A percentile compares a stretch with the other conserved stretches of the same genome.
Evolutionary conservation across 1,284 basidiomycete genomes (phyloP).

Genomic region (Apiotrichum mycotoxinovorans): DNA sequence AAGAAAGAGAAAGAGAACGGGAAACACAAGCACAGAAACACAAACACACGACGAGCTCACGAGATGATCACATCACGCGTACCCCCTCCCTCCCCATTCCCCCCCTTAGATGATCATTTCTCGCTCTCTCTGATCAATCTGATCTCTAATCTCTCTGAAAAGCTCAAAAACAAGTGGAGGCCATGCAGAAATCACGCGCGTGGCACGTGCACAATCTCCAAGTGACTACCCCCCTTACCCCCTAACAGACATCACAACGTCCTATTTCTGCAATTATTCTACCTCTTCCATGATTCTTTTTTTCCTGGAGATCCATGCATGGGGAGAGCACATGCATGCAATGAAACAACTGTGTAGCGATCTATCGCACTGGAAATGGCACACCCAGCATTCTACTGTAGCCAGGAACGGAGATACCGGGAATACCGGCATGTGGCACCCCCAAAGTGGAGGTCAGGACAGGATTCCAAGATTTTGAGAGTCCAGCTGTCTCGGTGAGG

Average conservation of each 20-base stretch:
- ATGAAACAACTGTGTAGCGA: no score
- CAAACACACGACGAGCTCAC: not conserved
- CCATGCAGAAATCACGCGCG: not conserved
- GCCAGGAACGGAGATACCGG: slow-evolving; percentile 6
- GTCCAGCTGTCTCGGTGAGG: not conserved
- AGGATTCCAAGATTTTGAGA: slow-evolving; percentile 12
- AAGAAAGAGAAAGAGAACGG: not conserved
- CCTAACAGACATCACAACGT: no score
- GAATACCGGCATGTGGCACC: slow-evolving; percentile 1
- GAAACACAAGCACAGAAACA: no score
- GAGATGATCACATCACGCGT: no score
- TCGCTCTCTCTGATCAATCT: not conserved
- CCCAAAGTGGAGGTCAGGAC: slow-evolving; percentile 6
- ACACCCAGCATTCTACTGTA: no score
- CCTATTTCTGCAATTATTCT: no score
- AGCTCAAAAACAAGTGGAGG: not conserved
- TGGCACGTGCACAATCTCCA: not conserved
- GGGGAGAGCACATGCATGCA: not conserved
- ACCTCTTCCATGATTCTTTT: no score
- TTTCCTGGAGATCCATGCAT: no score
- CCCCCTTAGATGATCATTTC: not conserved
- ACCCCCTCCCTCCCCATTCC: no score
- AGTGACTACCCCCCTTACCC: not conserved
- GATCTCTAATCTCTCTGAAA: no score
- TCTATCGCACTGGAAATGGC: no score